Evolutionary conservation across 2,329 filamentous ascomycete genomes (phyloP).

Genomic region (Arthrinium puccinioides): DNA sequence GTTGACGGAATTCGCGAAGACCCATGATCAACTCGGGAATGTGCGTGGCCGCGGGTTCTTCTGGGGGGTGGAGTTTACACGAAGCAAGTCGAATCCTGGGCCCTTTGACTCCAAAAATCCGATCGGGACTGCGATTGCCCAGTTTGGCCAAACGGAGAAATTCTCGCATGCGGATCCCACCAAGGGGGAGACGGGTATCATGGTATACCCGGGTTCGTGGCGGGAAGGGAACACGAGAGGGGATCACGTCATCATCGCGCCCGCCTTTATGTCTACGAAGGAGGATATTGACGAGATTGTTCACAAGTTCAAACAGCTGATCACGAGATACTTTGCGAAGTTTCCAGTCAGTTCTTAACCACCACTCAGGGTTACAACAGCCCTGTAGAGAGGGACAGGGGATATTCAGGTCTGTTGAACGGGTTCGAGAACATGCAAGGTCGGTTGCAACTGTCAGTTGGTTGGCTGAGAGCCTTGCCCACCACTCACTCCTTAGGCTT

Average conservation of each 20-base stretch:
- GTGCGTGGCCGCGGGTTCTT: background rate
- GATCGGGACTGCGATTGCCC: background rate
- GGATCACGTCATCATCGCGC: background rate
- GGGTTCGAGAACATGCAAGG: no score
- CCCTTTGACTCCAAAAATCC: background rate
- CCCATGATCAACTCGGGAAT: background rate
- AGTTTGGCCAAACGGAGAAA: background rate
- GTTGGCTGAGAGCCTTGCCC: no score
- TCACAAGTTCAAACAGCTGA: background rate
- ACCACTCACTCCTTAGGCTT: no score
- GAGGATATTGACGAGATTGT: background rate
- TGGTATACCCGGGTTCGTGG: background rate
- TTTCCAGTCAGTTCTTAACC: no score
- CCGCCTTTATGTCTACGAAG: background rate
- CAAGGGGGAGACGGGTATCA: background rate
- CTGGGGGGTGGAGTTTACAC: background rate
- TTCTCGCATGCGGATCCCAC: background rate
- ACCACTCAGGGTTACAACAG: no score
- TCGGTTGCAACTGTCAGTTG: no score
- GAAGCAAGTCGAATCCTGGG: background rate
- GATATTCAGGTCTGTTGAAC: no score
- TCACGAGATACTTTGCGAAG: background rate
- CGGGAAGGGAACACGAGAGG: background rate
- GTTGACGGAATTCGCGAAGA: background rate
- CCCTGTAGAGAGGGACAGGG: no score